Conservation (phyloP, 345 rosid genomes). For the Dovyalis caffra region DNA sequence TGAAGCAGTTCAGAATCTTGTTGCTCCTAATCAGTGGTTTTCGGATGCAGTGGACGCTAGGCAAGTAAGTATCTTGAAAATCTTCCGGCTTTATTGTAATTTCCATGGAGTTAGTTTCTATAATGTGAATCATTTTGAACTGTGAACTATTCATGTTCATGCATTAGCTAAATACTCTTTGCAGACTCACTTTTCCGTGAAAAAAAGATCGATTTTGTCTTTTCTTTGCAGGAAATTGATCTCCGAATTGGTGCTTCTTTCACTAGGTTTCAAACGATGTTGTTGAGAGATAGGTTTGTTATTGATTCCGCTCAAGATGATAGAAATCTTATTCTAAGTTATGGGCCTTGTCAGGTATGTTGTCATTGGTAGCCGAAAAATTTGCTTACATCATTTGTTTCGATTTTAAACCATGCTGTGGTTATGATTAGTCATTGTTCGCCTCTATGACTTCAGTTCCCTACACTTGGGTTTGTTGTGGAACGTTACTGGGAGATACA, state of each 20-base stretch:
- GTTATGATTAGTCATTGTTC: constrained; percentile 13
- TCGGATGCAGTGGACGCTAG: constrained; percentile 97
- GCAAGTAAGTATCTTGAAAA: constrained; percentile 56
- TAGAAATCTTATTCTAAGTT: constrained; percentile 83
- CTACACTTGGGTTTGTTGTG: constrained; percentile 94
- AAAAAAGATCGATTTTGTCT: not conserved
- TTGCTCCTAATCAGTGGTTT: constrained; percentile 80
- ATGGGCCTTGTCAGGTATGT: constrained; percentile 96
- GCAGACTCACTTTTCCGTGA: not conserved
- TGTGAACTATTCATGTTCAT: not conserved
- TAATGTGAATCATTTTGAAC: not conserved
- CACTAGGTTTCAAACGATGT: constrained; percentile 95
- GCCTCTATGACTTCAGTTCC: constrained; percentile 56
- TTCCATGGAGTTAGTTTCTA: constrained; percentile 1
- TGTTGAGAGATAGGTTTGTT: constrained; percentile 71
- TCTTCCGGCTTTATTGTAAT: not conserved
- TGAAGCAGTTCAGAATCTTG: constrained; percentile 81
- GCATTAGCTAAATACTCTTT: constrained; percentile 6
- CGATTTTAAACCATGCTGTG: too few species aligned
- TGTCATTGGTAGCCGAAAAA: not conserved
- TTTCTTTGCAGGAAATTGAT: constrained; percentile 72
- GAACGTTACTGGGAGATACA: constrained; percentile 95
- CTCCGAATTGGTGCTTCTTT: constrained; percentile 97
- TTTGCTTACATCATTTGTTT: not conserved
- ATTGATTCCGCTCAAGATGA: constrained; percentile 74